Evolutionary conservation across 2,329 filamentous ascomycete species (phyloP), one percentile per base, ranked within the genome.

Genomic region (Purpureocillium takamizusanense): DNA sequence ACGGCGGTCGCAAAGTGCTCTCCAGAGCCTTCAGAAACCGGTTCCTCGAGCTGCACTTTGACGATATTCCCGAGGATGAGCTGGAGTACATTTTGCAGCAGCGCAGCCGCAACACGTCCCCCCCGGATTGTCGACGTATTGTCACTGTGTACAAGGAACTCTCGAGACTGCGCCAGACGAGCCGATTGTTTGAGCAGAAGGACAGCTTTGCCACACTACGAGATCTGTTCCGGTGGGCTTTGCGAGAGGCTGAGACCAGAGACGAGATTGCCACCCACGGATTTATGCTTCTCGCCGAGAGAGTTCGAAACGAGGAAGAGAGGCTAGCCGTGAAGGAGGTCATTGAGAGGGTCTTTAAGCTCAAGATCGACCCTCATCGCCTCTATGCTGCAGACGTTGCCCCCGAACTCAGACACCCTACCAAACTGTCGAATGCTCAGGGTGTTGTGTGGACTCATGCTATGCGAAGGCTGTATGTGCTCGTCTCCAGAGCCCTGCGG

Each of bases 1-100:
- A 99, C 51, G 94, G 94, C 42, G 92, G 92, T 13, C 77, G 92
- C 50, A 99, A 99, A 56, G 80, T 86, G 1, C 70, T 99, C 7
- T 97, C 92, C 2, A 77, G 94, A 31, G 92, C 92, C 2, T 98
- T 99, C 62, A 80, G 94, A 39, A 99, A 98, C 58, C 78, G 92
- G 52, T 99, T 99, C 52, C 72, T 99, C 4, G 92, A 99, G 60
- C 69, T 99, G 4, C 92, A 98, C 59, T 97, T 95, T 52, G 92
- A 97, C 50, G 94, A 99, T 53, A 98, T 99, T 17, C 92, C 92
- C 0, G 87, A 97, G 55, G 82, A 87, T 46, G 94, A 99, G 55
- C 66, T 99, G 33, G 87, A 94, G 52, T 86, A 81, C 31, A 98
- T 99, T 50, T 59, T 99, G 27, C 86, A 94, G 54, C 81, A 87